Base-by-base conservation (phyloP, 129 eudicot species). In the Helichrysum umbraculigerum region DNA sequence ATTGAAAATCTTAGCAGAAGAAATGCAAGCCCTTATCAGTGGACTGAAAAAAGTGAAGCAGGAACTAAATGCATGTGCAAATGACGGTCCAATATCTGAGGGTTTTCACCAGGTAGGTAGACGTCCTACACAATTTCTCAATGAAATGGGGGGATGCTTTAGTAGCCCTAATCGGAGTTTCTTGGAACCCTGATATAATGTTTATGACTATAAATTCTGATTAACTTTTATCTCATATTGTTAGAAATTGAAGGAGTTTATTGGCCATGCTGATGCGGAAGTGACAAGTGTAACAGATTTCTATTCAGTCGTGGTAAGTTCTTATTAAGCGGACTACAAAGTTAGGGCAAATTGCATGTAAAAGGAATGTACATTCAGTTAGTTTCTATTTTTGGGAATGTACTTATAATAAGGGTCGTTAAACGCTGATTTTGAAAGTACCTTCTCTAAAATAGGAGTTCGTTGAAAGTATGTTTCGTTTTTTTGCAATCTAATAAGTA, bases 61-160 rank as follows among this genome's bases (percentile, higher is more conserved):
- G 76, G 99, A 94, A 76, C 75, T 91, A 75, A 82, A 58, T 70
- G 97, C 97, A 47, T 94, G 92, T 0, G 97, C 82, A 78, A 91
- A 83, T 39, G 99, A 94, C 87, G 99, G 99, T 59, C 92, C 97
- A 66, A 88, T 94, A 78, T 89, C 99, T 44, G 93, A 87, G 76
- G 78, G 77, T 77, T 94, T 94, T 69, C 89, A 73, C 73, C 83
- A 78, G 96, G 99, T 94, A 78, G 71, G 76, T 68, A 60, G 51
- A 67, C 29, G 29, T 79, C 42, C 60, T 64, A 21, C 17, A 39
- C 28, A 79, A 76, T 64, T 72, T 80, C 63, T 76, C 17, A 7
- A 15, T 57, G 47, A 41, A 19, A 54, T 54, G 54, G 12, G 71
- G 60, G 19, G 22, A 54, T 12, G 25, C 62, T 57, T 57, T 33